These are phyloP conservation scores for Cordyceps javanica DNA, from an alignment of 2,329 filamentous ascomycete genomes.

Conservation along the genomic window DNA sequence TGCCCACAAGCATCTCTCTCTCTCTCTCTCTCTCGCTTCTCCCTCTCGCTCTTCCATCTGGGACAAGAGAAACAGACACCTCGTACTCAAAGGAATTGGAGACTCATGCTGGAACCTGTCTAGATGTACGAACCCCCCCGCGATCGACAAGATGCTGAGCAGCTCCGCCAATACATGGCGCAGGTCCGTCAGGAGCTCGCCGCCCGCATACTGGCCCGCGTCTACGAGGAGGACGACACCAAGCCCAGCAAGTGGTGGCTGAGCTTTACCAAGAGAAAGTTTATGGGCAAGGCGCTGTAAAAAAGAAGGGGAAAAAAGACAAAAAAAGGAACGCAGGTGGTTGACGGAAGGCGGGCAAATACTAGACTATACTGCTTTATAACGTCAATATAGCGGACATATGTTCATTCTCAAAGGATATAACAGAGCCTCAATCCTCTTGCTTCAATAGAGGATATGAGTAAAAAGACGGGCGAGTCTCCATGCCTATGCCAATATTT, in stretches of 20 bases:
- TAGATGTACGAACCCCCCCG: slow-evolving; percentile 83
- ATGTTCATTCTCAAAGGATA: slow-evolving; percentile 8
- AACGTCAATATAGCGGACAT: slow-evolving; percentile 18
- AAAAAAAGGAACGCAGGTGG: no score
- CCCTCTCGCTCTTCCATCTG: no score
- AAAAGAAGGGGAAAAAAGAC: not conserved
- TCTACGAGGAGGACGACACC: slow-evolving; percentile 76
- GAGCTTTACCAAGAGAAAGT: slow-evolving; percentile 98
- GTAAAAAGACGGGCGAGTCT: not conserved
- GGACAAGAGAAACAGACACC: no score
- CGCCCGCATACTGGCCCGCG: slow-evolving; percentile 69
- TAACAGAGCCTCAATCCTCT: not conserved
- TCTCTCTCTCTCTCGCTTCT: no score
- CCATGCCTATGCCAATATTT: not conserved
- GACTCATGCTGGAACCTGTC: no score
- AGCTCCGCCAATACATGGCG: slow-evolving; percentile 79
- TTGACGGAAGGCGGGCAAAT: not conserved
- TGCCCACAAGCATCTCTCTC: no score
- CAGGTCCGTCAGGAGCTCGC: slow-evolving; percentile 94
- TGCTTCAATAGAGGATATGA: not conserved
- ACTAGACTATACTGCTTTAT: slow-evolving; percentile 16
- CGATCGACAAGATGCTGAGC: slow-evolving; percentile 84
- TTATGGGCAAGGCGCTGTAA: slow-evolving; percentile 91
- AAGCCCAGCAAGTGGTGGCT: slow-evolving; percentile 87
- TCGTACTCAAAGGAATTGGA: not conserved